phyloP scores from a whole-genome alignment of 495 filamentous ascomycete species.

The Podospora pseudopauciseta region DNA sequence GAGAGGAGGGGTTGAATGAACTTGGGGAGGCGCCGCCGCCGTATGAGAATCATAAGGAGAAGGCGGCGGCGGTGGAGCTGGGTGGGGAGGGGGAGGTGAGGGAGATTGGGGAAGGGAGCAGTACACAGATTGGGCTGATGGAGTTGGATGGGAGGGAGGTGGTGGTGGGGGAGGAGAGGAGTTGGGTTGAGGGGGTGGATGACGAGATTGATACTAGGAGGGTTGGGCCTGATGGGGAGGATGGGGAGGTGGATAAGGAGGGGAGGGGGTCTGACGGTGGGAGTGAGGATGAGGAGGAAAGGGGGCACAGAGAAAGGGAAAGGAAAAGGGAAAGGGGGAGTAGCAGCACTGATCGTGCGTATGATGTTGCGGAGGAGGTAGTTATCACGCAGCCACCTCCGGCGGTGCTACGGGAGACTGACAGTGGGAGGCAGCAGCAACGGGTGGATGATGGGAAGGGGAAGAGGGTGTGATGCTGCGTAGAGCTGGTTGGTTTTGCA shows the following conservation, averaged over 20 bases:
- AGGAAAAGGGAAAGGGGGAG: not conserved
- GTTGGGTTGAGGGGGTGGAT: not conserved
- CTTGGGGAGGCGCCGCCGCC: constrained; percentile 57
- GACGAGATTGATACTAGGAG: not conserved
- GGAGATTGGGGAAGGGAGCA: not conserved
- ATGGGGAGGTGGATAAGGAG: not conserved
- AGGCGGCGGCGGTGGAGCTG: not conserved
- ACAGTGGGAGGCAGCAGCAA: not conserved
- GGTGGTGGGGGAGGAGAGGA: not conserved
- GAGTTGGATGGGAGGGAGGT: not conserved
- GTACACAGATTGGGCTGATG: not conserved
- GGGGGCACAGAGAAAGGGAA: not conserved
- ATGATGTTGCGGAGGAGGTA: constrained; percentile 1
- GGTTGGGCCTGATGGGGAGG: not conserved
- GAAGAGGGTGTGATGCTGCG: no score
- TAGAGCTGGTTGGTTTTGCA: no score
- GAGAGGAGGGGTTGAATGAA: constrained; percentile 54
- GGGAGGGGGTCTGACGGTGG: not conserved
- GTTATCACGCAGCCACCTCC: not conserved
- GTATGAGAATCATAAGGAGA: constrained; percentile 31
- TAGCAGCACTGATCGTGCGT: not conserved
- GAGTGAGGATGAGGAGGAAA: not conserved
- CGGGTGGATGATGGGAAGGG: no score
- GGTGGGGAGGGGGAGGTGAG: not conserved
- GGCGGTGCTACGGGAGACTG: not conserved